Conservation (phyloP, 768 basidiomycete genomes). For the Hemileccinum impolitum region DNA sequence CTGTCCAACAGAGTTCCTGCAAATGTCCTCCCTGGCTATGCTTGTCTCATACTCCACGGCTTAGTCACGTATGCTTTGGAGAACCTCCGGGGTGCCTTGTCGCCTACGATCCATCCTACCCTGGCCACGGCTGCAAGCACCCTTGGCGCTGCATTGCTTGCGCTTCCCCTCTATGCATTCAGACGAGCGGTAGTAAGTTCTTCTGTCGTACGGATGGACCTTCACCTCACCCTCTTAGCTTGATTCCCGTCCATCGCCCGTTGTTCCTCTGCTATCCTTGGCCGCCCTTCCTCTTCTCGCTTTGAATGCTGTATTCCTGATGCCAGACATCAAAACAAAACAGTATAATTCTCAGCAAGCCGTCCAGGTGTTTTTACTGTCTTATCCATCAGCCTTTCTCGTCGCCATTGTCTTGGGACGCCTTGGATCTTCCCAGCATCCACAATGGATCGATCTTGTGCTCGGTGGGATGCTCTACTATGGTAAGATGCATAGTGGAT, state of each 20-base stretch:
- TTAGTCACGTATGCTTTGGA: constrained; percentile 59
- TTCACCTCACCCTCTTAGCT: constrained; percentile 36
- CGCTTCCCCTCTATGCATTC: constrained; percentile 63
- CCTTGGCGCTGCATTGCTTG: constrained; percentile 60
- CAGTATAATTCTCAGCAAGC: constrained; percentile 48
- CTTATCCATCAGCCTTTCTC: constrained; percentile 51
- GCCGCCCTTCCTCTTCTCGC: constrained; percentile 60
- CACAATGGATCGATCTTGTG: constrained; percentile 55
- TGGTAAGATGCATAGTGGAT: constrained; percentile 41
- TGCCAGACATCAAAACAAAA: constrained; percentile 47
- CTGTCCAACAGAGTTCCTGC: constrained; percentile 38
- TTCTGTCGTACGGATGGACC: neutral
- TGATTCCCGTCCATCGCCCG: constrained; percentile 46
- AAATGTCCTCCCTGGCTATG: constrained; percentile 59
- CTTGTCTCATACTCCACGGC: constrained; percentile 57
- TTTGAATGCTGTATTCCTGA: constrained; percentile 57
- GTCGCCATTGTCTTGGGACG: constrained; percentile 53
- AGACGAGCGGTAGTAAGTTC: constrained; percentile 53
- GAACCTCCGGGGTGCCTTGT: constrained; percentile 55
- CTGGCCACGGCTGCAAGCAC: constrained; percentile 55
- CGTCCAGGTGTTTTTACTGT: constrained; percentile 54
- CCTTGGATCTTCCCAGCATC: constrained; percentile 61
- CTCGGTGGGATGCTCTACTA: constrained; percentile 59
- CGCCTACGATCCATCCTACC: constrained; percentile 54
- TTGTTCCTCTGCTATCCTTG: constrained; percentile 55